A percentile compares a stretch with the other conserved stretches of the same genome.
These are phyloP conservation scores for Apiospora phragmitis DNA, from an alignment of 2,329 filamentous ascomycete species.

Conservation along the genomic window DNA sequence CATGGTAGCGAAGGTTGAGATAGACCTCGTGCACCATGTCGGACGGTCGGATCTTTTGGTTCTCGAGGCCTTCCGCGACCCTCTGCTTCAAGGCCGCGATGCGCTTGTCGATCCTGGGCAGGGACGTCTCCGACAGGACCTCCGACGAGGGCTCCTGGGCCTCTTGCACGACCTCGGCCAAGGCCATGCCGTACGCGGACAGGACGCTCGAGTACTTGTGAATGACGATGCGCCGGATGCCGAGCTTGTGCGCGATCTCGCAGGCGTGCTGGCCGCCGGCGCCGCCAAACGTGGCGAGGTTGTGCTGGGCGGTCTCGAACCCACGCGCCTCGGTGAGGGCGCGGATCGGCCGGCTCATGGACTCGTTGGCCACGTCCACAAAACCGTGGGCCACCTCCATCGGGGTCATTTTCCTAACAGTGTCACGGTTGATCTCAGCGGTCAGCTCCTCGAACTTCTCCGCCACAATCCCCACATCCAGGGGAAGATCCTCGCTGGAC, in stretches of 20 bases:
- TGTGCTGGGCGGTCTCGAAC: conserved; percentile 31
- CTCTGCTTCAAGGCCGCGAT: not conserved
- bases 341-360: conserved; percentile 74
- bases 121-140: not conserved
- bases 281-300: conserved; percentile 58
- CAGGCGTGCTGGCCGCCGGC: conserved; percentile 56
- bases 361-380: conserved; percentile 73
- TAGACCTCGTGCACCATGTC: conserved; percentile 23
- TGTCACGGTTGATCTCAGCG: conserved; percentile 40
- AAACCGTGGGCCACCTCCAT: conserved; percentile 64
- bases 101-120: not conserved
- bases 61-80: conserved; percentile 9
- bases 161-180: conserved; percentile 23
- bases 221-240: conserved; percentile 42
- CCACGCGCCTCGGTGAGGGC: conserved; percentile 57
- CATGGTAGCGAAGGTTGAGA: conserved; percentile 23
- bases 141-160: conserved; percentile 7
- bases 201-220: conserved; percentile 36
- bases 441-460: conserved; percentile 43
- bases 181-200: conserved; percentile 45
- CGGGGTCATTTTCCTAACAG: conserved; percentile 25
- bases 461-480: conserved; percentile 42
- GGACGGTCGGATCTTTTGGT: conserved; percentile 17
- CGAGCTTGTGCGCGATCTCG: conserved; percentile 37
- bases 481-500: conserved; percentile 60